Percentiles rank a stretch among this genome's conserved stretches.
phyloP scores from a whole-genome alignment of 75 land plant species.

The Cunninghamia lanceolata region DNA sequence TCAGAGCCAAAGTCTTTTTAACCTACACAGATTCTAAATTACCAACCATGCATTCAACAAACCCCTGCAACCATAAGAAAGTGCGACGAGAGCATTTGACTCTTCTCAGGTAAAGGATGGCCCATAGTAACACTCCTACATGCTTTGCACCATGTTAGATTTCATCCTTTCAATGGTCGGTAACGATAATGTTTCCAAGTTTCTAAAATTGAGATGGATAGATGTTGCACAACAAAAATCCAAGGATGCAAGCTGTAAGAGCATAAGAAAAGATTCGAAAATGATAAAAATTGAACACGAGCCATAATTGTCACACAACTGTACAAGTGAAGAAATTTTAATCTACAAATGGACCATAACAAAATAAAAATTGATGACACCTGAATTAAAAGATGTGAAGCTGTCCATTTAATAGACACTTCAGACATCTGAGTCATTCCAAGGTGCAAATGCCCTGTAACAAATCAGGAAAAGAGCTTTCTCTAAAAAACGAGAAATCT shows the following conservation, averaged over 20 bases:
- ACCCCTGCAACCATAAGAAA: background rate
- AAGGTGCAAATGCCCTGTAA: conserved; percentile 9
- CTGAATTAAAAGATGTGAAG: background rate
- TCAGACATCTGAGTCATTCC: conserved; percentile 5
- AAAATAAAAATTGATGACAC: background rate
- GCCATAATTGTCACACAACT: background rate
- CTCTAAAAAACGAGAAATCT: conserved; percentile 11
- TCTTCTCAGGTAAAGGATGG: background rate
- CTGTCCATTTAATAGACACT: conserved; percentile 11
- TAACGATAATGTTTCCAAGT: background rate
- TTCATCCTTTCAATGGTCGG: background rate
- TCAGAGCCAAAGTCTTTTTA: background rate
- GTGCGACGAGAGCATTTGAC: background rate
- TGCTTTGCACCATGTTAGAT: background rate
- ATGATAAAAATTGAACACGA: background rate
- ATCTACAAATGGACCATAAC: background rate
- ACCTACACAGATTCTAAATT: background rate
- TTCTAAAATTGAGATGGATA: background rate
- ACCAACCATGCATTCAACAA: background rate
- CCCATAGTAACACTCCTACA: background rate
- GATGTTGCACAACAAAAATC: background rate
- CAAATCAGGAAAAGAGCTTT: conserved; percentile 11
- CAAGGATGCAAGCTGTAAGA: background rate
- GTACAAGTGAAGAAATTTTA: background rate
- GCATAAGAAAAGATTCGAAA: background rate